Evolutionary conservation across 2,329 filamentous ascomycete genomes (phyloP).

Genomic region (Alternaria brassicicola): DNA sequence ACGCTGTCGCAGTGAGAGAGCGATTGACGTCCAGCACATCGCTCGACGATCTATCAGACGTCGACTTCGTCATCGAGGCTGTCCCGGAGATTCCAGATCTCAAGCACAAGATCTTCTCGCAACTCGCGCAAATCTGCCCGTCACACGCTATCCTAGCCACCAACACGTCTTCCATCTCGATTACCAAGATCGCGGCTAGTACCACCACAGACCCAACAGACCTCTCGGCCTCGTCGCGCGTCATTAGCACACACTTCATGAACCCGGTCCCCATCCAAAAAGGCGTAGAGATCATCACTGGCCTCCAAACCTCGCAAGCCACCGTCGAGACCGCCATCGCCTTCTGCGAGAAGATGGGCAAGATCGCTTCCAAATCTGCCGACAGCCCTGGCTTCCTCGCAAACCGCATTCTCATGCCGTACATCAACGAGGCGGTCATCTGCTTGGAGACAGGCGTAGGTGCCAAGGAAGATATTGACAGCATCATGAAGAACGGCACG

Average conservation of each 20-base stretch:
- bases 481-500: slow-evolving; percentile 99
- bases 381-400: slow-evolving; percentile 94
- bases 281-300: slow-evolving; percentile 96
- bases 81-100: slow-evolving; percentile 89
- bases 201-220: slow-evolving; percentile 80
- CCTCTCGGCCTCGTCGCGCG: slow-evolving; percentile 80
- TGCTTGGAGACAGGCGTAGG: slow-evolving; percentile 95
- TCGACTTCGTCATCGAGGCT: slow-evolving; percentile 97
- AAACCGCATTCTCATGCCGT: slow-evolving; percentile 97
- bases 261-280: slow-evolving; percentile 97
- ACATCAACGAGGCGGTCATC: slow-evolving; percentile 97
- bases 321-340: slow-evolving; percentile 83
- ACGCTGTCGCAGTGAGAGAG: slow-evolving; percentile 74
- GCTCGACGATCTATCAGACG: slow-evolving; percentile 77
- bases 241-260: slow-evolving; percentile 98
- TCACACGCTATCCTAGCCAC: slow-evolving; percentile 90
- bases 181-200: slow-evolving; percentile 91
- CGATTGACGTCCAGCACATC: slow-evolving; percentile 73
- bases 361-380: slow-evolving; percentile 83
- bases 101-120: slow-evolving; percentile 85
- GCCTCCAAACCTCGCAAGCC: slow-evolving; percentile 83
- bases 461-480: slow-evolving; percentile 87
- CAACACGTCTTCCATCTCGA: slow-evolving; percentile 98
- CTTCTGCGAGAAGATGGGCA: slow-evolving; percentile 92
- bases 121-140: slow-evolving; percentile 80